phyloP scores from a whole-genome alignment of 1,139 yeast species.

The Taphrina pruni region DNA sequence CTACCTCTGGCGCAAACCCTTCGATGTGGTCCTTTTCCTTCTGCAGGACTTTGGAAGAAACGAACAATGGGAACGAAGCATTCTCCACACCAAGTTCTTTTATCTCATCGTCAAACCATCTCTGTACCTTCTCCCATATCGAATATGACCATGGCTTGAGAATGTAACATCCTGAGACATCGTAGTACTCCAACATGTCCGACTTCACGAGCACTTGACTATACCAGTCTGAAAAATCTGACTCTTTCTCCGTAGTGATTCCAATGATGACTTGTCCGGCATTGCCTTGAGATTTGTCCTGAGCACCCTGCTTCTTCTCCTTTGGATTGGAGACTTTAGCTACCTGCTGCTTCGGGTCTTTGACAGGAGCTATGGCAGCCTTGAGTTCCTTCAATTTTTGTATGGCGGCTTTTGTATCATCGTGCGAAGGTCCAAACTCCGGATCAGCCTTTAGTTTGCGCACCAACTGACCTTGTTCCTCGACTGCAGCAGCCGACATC shows the following conservation, averaged over 20 bases:
- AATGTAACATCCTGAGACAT: constrained; percentile 98
- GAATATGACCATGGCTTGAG: constrained; percentile 94
- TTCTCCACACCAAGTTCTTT: constrained; percentile 89
- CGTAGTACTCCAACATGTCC: constrained; percentile 95
- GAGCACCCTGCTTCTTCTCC: constrained; percentile 50
- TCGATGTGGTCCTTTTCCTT: constrained; percentile 98
- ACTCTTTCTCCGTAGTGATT: constrained; percentile 88
- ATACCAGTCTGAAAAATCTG: constrained; percentile 97
- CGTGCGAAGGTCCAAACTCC: constrained; percentile 27
- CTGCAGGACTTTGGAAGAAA: constrained; percentile 87
- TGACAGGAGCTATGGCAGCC: constrained; percentile 38
- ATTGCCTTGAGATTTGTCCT: constrained; percentile 16
- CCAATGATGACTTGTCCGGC: constrained; percentile 85
- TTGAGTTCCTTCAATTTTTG: constrained; percentile 27
- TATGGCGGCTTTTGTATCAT: constrained; percentile 38
- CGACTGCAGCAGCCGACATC: constrained; percentile 27
- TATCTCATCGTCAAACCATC: constrained; percentile 79
- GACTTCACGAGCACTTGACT: constrained; percentile 94
- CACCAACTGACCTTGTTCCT: constrained; percentile 30
- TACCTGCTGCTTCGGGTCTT: constrained; percentile 45
- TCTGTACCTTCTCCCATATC: constrained; percentile 94
- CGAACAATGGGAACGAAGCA: constrained; percentile 99
- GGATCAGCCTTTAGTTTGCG: constrained; percentile 31
- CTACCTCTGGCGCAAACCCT: constrained; percentile 99
- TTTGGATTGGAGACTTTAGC: constrained; percentile 64